Evolutionary conservation across 2,329 filamentous ascomycete genomes (phyloP).

Genomic region (Pseudogymnoascus verrucosus): DNA sequence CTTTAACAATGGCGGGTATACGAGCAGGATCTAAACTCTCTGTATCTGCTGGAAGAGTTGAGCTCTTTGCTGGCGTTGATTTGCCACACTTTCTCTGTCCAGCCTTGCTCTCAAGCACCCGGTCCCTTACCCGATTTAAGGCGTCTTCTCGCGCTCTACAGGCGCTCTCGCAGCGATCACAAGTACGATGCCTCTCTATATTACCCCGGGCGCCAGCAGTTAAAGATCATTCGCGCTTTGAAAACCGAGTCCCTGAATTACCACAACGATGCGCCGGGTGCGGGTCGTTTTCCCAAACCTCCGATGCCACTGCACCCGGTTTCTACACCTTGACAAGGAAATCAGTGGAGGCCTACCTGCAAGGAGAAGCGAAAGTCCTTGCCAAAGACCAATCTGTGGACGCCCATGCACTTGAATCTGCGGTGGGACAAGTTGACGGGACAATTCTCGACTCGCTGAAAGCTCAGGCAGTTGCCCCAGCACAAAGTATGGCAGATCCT

Average conservation of each 20-base stretch:
- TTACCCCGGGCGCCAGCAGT: neutral
- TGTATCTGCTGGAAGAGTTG: neutral
- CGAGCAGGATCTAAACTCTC: conserved; percentile 4
- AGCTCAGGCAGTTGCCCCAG: conserved; percentile 9
- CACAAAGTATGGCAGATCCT: conserved; percentile 36
- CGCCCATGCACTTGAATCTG: conserved; percentile 1
- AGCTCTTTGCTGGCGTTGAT: conserved; percentile 23
- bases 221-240: neutral
- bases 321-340: conserved; percentile 48
- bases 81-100: conserved; percentile 44
- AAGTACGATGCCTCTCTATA: neutral
- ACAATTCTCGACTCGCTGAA: conserved; percentile 2
- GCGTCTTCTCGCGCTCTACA: neutral
- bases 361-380: conserved; percentile 17
- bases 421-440: neutral
- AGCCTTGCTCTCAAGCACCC: conserved; percentile 22
- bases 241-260: conserved; percentile 25
- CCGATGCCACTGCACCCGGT: conserved; percentile 42
- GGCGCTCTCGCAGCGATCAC: neutral
- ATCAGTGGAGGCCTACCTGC: conserved; percentile 42
- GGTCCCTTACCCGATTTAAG: neutral
- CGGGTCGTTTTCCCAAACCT: conserved; percentile 54
- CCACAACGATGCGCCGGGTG: conserved; percentile 56
- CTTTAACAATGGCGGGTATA: neutral
- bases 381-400: neutral